phyloP scores from a whole-genome alignment of 192 early-diverging fungal genomes.

The Borealophlyctis nickersoniae region DNA sequence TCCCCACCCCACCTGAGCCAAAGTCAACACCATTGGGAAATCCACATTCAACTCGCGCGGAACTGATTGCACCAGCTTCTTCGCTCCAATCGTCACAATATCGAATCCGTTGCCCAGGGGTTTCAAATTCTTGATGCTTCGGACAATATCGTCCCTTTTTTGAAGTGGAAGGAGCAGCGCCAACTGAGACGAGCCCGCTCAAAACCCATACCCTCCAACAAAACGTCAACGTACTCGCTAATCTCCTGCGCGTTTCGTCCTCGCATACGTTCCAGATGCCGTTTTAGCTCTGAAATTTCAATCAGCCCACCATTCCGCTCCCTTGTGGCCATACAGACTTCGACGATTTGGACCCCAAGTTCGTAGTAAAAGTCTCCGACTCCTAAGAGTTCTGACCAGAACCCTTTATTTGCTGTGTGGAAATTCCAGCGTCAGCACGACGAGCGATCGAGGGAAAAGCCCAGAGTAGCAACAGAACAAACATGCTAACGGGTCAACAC shows the following conservation, averaged over 20 bases:
- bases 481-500: constrained; percentile 93
- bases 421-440: not conserved
- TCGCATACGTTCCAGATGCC: constrained; percentile 65
- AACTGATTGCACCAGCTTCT: constrained; percentile 83
- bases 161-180: not conserved
- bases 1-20: constrained; percentile 62
- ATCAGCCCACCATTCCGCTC: constrained; percentile 87
- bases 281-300: constrained; percentile 76
- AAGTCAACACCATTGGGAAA: constrained; percentile 60
- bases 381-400: constrained; percentile 91
- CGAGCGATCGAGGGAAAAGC: not conserved
- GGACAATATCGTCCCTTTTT: constrained; percentile 77
- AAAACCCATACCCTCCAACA: not conserved
- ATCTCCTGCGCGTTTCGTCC: constrained; percentile 52
- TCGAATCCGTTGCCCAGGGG: constrained; percentile 90
- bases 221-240: constrained; percentile 35
- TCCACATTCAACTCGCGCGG: constrained; percentile 87
- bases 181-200: not conserved
- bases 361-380: constrained; percentile 98
- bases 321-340: constrained; percentile 82
- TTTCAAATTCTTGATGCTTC: constrained; percentile 78
- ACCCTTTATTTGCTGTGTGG: constrained; percentile 81
- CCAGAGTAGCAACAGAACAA: constrained; percentile 14
- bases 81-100: constrained; percentile 73
- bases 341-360: constrained; percentile 88